phyloP scores from a whole-genome alignment of 2,329 filamentous ascomycete species.

The Ophiostoma novo-ulmi region DNA sequence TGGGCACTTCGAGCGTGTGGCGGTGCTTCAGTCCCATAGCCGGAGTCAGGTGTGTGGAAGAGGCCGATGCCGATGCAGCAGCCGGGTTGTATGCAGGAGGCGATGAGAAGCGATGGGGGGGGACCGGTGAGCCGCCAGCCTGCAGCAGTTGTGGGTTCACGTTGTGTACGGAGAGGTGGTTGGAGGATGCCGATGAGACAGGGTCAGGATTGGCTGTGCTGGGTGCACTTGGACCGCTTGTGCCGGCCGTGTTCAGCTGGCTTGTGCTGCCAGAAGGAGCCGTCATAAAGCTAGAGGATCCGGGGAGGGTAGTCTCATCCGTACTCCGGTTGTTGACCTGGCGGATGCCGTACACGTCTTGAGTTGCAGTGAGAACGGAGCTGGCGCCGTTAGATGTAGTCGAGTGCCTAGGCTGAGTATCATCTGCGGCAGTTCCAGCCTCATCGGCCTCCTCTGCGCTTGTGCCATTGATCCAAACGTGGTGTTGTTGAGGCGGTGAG shows the following conservation, averaged over 20 bases:
- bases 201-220: constrained; percentile 16
- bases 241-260: neutral
- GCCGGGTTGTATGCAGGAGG: constrained; percentile 52
- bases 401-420: constrained; percentile 34
- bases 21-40: constrained; percentile 66
- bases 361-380: constrained; percentile 34
- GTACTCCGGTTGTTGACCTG: constrained; percentile 30
- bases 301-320: constrained; percentile 12
- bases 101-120: constrained; percentile 58
- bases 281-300: constrained; percentile 8
- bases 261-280: neutral
- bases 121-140: constrained; percentile 17
- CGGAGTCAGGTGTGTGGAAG: constrained; percentile 49
- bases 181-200: constrained; percentile 8
- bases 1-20: constrained; percentile 84
- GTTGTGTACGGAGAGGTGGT: constrained; percentile 3
- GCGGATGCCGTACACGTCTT: constrained; percentile 33
- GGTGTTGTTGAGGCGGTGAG: neutral
- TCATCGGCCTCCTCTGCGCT: constrained; percentile 18
- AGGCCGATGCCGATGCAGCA: constrained; percentile 29
- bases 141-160: constrained; percentile 13
- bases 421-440: constrained; percentile 16
- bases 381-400: constrained; percentile 33
- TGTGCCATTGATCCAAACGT: constrained; percentile 12
- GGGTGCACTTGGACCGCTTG: constrained; percentile 1